phyloP scores from a whole-genome alignment of 192 early-diverging fungal species.

The Podochytrium sp. region DNA sequence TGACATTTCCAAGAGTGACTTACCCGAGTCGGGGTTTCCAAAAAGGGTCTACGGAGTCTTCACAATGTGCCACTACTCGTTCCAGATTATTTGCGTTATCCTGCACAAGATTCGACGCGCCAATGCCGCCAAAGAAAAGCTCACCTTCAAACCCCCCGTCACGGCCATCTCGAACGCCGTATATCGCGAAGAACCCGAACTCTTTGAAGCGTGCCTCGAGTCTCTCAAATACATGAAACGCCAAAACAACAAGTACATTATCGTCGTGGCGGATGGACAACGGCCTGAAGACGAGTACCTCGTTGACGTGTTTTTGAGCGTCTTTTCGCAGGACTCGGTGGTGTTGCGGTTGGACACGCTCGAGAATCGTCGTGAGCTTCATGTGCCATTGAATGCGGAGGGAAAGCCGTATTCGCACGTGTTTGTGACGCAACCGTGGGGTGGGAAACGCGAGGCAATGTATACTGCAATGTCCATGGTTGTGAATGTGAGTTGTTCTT shows the following conservation, averaged over 20 bases:
- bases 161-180: slow-evolving; percentile 30
- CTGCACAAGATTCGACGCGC: background rate
- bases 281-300: slow-evolving; percentile 33
- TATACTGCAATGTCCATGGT: background rate
- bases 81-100: slow-evolving; percentile 2
- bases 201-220: slow-evolving; percentile 31
- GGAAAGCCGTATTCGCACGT: slow-evolving; percentile 17
- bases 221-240: slow-evolving; percentile 22
- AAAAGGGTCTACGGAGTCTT: slow-evolving; percentile 7
- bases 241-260: slow-evolving; percentile 32
- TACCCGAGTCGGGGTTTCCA: too few relatives aligned
- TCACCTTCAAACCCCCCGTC: slow-evolving; percentile 3
- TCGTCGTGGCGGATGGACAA: slow-evolving; percentile 33
- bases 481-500: too few relatives aligned
- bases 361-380: background rate
- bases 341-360: background rate
- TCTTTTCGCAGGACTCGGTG: slow-evolving; percentile 22
- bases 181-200: slow-evolving; percentile 36
- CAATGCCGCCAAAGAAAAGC: background rate
- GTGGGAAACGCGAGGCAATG: slow-evolving; percentile 35
- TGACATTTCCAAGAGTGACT: too few relatives aligned
- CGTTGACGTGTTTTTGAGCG: slow-evolving; percentile 33
- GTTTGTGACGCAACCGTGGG: slow-evolving; percentile 29
- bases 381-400: background rate
- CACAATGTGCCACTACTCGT: slow-evolving; percentile 7